Evolutionary conservation across 2,329 filamentous ascomycete species (phyloP).

Genomic region (Microdochium paspali): DNA sequence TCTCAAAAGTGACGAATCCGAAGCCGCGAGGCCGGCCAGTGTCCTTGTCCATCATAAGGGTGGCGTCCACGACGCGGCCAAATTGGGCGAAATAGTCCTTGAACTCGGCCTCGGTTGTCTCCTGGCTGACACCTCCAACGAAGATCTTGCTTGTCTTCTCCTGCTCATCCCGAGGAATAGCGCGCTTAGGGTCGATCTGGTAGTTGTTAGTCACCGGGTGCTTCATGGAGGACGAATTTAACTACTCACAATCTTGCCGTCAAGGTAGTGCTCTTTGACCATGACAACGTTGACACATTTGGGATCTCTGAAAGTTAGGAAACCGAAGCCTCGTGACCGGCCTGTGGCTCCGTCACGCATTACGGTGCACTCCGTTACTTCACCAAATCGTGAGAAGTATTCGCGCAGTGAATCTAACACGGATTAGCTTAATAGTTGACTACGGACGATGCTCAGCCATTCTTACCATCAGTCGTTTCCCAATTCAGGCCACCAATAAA

Average conservation of each 20-base stretch:
- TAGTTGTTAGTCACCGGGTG: constrained; percentile 6
- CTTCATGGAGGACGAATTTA: background rate
- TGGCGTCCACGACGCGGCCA: constrained; percentile 91
- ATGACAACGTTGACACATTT: constrained; percentile 99
- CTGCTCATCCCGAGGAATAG: constrained; percentile 94
- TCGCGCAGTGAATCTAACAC: constrained; percentile 80
- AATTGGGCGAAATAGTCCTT: constrained; percentile 96
- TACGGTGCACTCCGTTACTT: constrained; percentile 97
- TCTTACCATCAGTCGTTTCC: constrained; percentile 96
- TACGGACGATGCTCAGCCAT: background rate
- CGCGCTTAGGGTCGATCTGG: constrained; percentile 95
- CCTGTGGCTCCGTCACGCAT: constrained; percentile 95
- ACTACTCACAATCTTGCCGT: constrained; percentile 85
- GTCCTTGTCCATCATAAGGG: constrained; percentile 99
- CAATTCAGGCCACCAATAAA: constrained; percentile 98
- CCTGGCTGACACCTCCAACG: constrained; percentile 93
- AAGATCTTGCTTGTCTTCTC: constrained; percentile 99
- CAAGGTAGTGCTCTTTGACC: constrained; percentile 98
- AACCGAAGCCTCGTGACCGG: constrained; percentile 90
- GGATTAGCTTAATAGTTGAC: constrained; percentile 5
- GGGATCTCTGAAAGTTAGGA: constrained; percentile 94
- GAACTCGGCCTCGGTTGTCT: constrained; percentile 93
- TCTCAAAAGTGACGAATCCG: constrained; percentile 97
- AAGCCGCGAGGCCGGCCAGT: constrained; percentile 95
- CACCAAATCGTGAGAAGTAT: constrained; percentile 96